Evolutionary conservation across 148 eudicot genomes (phyloP).

Genomic region (Pouteria glomerata): DNA sequence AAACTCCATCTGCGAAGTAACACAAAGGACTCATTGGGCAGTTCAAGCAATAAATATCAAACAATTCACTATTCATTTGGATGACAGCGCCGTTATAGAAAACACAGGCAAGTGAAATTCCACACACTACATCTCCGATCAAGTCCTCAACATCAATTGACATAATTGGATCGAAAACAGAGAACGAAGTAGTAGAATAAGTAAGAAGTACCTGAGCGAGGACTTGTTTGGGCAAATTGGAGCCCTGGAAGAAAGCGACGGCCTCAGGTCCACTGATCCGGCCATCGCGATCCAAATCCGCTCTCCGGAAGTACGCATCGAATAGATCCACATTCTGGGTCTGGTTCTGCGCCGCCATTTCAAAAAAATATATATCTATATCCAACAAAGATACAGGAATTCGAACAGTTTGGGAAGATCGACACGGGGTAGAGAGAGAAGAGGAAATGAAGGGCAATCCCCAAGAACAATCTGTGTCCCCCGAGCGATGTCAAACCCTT

Average conservation of each 20-base stretch:
- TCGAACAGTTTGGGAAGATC: neutral
- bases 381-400: neutral
- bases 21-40: no score
- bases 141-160: neutral
- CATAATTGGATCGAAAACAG: neutral
- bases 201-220: constrained; percentile 70
- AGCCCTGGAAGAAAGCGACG: constrained; percentile 70
- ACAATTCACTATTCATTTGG: no score
- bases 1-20: no score
- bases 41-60: no score
- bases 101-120: no score
- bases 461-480: constrained; percentile 3
- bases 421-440: neutral
- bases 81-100: no score
- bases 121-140: neutral
- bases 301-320: constrained; percentile 76
- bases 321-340: constrained; percentile 48
- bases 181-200: neutral
- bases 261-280: constrained; percentile 90
- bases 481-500: neutral
- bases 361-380: neutral
- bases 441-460: neutral
- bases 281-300: constrained; percentile 92
- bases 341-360: constrained; percentile 67
- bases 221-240: constrained; percentile 69